Conservation (phyloP, 2,329 filamentous ascomycete species). For the Fusarium lateritium region DNA sequence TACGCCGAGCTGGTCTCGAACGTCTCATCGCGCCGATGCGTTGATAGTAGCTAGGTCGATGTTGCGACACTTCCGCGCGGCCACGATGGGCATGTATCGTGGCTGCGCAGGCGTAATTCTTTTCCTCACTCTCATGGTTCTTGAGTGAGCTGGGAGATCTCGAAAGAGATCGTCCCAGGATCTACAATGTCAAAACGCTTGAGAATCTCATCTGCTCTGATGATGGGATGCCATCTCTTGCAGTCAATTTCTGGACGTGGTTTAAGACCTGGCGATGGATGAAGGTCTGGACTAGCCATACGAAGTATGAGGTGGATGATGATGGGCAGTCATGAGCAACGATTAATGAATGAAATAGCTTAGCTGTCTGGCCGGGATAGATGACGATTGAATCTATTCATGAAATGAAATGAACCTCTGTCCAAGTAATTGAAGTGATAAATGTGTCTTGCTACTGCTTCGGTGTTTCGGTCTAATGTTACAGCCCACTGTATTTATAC, state of each 20-base stretch:
- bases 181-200: constrained; percentile 38
- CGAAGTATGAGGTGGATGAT: constrained; percentile 45
- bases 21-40: constrained; percentile 42
- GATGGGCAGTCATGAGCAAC: constrained; percentile 44
- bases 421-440: constrained; percentile 1
- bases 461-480: constrained; percentile 12
- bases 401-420: constrained; percentile 36
- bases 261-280: constrained; percentile 47
- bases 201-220: constrained; percentile 43
- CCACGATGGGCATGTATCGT: constrained; percentile 43
- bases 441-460: background rate
- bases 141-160: constrained; percentile 48
- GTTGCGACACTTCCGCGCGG: constrained; percentile 64
- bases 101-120: constrained; percentile 48
- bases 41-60: constrained; percentile 65
- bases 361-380: constrained; percentile 56
- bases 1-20: constrained; percentile 63
- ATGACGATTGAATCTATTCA: constrained; percentile 69
- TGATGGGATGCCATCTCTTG: constrained; percentile 47
- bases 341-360: constrained; percentile 39
- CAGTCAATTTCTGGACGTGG: constrained; percentile 51
- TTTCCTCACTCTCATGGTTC: constrained; percentile 51
- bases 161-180: constrained; percentile 31
- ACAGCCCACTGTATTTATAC: constrained; percentile 7
- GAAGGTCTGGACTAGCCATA: constrained; percentile 54